These are phyloP conservation scores for Lactifluus pinguis DNA, from an alignment of 768 basidiomycete species.

Conservation along the genomic window DNA sequence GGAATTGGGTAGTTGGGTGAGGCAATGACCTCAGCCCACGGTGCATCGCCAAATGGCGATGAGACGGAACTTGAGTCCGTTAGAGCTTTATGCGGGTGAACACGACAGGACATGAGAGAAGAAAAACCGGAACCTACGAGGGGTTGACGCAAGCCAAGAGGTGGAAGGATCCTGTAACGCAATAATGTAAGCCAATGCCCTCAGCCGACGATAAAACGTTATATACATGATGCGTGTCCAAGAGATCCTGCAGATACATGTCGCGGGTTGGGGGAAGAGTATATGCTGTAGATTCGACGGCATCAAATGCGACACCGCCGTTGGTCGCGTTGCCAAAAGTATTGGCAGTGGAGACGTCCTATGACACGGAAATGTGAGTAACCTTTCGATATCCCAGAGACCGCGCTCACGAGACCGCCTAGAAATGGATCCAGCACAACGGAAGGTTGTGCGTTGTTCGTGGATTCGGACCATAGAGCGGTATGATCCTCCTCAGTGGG, in stretches of 20 bases:
- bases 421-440: neutral
- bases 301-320: too few relatives aligned
- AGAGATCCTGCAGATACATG: too few relatives aligned
- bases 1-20: neutral
- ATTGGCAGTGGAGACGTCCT: too few relatives aligned
- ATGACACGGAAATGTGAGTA: too few relatives aligned
- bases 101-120: neutral
- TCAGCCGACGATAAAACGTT: too few relatives aligned
- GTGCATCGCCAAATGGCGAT: neutral
- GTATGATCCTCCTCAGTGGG: neutral
- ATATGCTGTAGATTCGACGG: too few relatives aligned
- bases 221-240: too few relatives aligned
- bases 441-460: neutral
- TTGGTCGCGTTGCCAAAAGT: too few relatives aligned
- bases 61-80: neutral
- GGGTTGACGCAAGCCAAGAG: neutral
- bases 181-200: too few relatives aligned
- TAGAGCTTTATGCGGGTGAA: neutral
- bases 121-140: neutral
- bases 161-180: too few relatives aligned
- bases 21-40: neutral
- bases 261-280: too few relatives aligned
- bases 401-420: neutral
- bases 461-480: neutral
- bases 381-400: too few relatives aligned